Evolutionary conservation across 768 basidiomycete genomes (phyloP), one percentile per base, ranked within the genome.

Genomic region (Strobilomyces echinocephalus): DNA sequence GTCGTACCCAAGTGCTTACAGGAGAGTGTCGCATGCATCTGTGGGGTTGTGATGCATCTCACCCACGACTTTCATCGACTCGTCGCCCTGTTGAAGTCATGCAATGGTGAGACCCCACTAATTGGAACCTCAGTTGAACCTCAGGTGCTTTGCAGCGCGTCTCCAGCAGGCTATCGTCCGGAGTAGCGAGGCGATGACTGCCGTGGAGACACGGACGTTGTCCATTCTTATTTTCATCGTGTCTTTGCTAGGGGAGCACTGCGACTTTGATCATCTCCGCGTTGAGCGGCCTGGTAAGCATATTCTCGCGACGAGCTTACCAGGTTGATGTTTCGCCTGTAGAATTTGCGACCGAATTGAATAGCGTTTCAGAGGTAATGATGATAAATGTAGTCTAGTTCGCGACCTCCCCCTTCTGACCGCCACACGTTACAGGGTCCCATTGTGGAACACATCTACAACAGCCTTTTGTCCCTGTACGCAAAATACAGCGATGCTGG

Each of bases 11-110:
- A 94, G 88, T 85, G 88, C 20, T 69, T 98, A 31, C 92, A 95
- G 73, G 97, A 97, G 69, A 83, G 84, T 12, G 88, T 98, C 14
- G 91, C 91, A 0, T 97, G 95, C 59, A 85, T 95, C 74, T 95
- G 94, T 65, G 80, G 82, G 0, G 88, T 89, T 1, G 86, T 95
- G 1, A 84, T 85, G 47, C 73, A 89, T 59, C 76, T 98, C 16
- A 97, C 97, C 0, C 88, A 91, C 54, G 93, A 97, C 60, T 95
- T 86, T 61, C 72, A 72, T 15, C 80, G 84, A 34, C 76, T 97
- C 16, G 80, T 93, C 24, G 85, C 83, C 33, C 76, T 97, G 5
- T 66, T 97, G 57, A 88, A 88, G 60, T 92, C 91, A 0, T 95
- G 91, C 69, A 89, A 93, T 62, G 76, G 92, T 89, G n/a, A 55